Percentiles rank a stretch among this genome's conserved stretches.
These are phyloP conservation scores for Scenedesmus sp. DNA, from an alignment of 163 green algal genomes.

Conservation along the genomic window DNA sequence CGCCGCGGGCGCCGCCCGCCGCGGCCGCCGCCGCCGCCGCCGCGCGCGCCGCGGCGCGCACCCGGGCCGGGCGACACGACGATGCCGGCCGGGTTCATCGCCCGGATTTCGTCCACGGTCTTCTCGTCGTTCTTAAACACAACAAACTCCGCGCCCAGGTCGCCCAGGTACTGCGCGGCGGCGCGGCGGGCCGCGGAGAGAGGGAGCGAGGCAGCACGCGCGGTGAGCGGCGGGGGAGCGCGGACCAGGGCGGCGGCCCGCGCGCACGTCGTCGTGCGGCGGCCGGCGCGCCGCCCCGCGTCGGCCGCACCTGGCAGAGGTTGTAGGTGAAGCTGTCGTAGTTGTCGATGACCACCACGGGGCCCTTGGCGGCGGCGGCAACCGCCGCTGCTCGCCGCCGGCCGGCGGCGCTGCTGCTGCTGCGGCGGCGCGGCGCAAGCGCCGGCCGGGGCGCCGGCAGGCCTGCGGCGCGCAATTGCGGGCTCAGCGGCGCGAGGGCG, in stretches of 20 bases:
- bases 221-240: too few relatives aligned
- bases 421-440: background rate
- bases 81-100: slow-evolving; percentile 88
- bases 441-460: too few relatives aligned
- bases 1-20: background rate
- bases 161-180: slow-evolving; percentile 92
- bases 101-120: slow-evolving; percentile 86
- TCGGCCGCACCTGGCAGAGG: slow-evolving; percentile 84
- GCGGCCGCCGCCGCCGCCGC: background rate
- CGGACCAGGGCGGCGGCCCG: too few relatives aligned
- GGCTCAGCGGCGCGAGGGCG: too few relatives aligned
- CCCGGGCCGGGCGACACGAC: slow-evolving; percentile 95
- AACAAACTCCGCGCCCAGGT: slow-evolving; percentile 89
- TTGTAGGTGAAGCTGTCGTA: slow-evolving; percentile 99
- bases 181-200: too few relatives aligned
- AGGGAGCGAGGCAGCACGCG: background rate
- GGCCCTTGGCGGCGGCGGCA: slow-evolving; percentile 51
- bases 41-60: slow-evolving; percentile 45
- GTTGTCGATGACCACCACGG: slow-evolving; percentile 98
- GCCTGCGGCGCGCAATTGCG: too few relatives aligned
- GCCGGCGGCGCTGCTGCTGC: slow-evolving; percentile 3
- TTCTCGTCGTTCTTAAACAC: slow-evolving; percentile 98
- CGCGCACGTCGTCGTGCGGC: too few relatives aligned
- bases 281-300: background rate
- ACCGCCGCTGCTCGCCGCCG: slow-evolving; percentile 1